Conservation (phyloP, 2,329 filamentous ascomycete species). For the Sporothrix luriei region DNA sequence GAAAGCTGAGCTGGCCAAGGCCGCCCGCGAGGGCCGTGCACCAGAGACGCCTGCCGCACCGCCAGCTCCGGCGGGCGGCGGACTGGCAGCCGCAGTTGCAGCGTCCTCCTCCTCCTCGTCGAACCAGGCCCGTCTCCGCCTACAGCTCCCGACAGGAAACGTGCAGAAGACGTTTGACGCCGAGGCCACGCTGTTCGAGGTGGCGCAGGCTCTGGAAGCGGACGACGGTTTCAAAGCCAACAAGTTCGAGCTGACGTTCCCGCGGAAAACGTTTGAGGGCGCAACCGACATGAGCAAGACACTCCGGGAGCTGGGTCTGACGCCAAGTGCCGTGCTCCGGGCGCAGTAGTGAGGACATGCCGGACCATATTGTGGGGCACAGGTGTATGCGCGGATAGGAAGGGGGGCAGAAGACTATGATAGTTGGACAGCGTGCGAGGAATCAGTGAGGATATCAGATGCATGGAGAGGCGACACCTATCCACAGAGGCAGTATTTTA, state of each 20-base stretch:
- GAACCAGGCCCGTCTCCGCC: constrained; percentile 75
- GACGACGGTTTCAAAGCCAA: constrained; percentile 71
- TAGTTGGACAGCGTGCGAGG: not conserved
- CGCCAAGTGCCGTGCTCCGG: constrained; percentile 81
- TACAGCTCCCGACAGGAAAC: constrained; percentile 71
- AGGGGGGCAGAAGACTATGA: not conserved
- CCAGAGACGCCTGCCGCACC: constrained; percentile 5
- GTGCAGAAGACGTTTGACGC: constrained; percentile 85
- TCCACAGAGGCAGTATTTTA: not conserved
- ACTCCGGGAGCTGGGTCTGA: constrained; percentile 85
- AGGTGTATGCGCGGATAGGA: constrained; percentile 6
- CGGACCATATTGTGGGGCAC: not conserved
- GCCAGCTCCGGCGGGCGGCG: constrained; percentile 48
- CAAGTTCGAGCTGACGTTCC: constrained; percentile 85
- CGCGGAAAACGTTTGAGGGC: constrained; percentile 74
- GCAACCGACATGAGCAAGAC: constrained; percentile 81
- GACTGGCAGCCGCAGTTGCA: constrained; percentile 51
- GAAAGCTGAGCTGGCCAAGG: constrained; percentile 84
- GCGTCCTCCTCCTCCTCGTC: constrained; percentile 64
- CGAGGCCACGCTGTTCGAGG: constrained; percentile 89
- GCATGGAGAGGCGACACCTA: not conserved
- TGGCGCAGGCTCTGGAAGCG: constrained; percentile 72
- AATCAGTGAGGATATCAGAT: not conserved
- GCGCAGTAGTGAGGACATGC: constrained; percentile 29
- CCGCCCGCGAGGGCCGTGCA: constrained; percentile 74